Evolutionary conservation across 371 early-diverging fungal species (phyloP), one percentile per base, ranked within the genome.

Genomic region (Batkoa obscura): DNA sequence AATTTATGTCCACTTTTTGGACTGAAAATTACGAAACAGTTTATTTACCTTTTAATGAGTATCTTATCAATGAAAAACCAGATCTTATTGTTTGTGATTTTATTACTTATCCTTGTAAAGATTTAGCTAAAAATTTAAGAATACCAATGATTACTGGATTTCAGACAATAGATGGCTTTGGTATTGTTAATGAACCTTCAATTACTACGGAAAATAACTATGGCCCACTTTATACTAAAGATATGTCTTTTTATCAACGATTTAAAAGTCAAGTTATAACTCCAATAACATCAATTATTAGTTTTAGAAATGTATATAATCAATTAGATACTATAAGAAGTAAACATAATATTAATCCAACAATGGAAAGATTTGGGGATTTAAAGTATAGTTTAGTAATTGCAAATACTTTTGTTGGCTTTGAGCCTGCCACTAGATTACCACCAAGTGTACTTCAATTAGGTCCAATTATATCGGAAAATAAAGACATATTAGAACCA

Each of bases 1-100:
- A n/a, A n/a, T n/a, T n/a, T n/a, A n/a, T n/a, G n/a, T n/a, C n/a
- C n/a, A n/a, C n/a, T n/a, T n/a, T n/a, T n/a, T n/a, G n/a, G n/a
- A n/a, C n/a, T n/a, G n/a, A n/a, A n/a, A n/a, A n/a, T n/a, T n/a
- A n/a, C n/a, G n/a, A n/a, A n/a, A n/a, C n/a, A n/a, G n/a, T n/a
- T n/a, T n/a, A n/a, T n/a, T n/a, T n/a, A n/a, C n/a, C n/a, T n/a
- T n/a, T n/a, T n/a, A n/a, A n/a, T n/a, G n/a, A n/a, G n/a, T n/a
- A n/a, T n/a, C n/a, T n/a, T n/a, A n/a, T n/a, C n/a, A n/a, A n/a
- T n/a, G 45, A 45, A 3, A 45, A 46, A 34, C 36, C 43, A 2
- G 58, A 58, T 36, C 17, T 58, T 6, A 37, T 58, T 12, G 23
- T 58, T 2, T 58, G 58, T 45, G 58, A 58, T 36, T 58, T 50